Percentiles rank a stretch among this genome's conserved stretches.
Evolutionary conservation across 2,329 filamentous ascomycete genomes (phyloP).

Genomic region (Pyricularia sp.): DNA sequence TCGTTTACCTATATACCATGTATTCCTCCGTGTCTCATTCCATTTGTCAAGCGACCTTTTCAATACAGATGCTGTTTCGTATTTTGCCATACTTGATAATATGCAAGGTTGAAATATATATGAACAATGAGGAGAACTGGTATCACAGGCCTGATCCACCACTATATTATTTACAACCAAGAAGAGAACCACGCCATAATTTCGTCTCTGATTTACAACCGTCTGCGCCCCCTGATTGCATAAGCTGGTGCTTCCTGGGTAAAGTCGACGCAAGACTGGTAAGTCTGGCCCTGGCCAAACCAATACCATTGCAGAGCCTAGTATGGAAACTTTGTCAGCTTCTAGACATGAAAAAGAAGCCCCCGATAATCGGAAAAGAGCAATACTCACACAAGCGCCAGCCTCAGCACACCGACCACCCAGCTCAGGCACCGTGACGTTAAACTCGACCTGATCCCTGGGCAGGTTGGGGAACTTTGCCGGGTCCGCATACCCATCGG

Average conservation of each 20-base stretch:
- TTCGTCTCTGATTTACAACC: not conserved
- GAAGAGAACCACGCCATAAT: not conserved
- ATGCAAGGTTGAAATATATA: not conserved
- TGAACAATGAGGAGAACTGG: not conserved
- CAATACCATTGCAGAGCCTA: slow-evolving; percentile 53
- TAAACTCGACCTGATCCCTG: slow-evolving; percentile 20
- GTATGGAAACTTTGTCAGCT: not conserved
- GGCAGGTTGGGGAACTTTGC: slow-evolving; percentile 13
- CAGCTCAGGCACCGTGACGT: slow-evolving; percentile 19
- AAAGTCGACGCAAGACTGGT: slow-evolving; percentile 55
- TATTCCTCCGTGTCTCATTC: not conserved
- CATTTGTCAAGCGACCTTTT: too few relatives aligned
- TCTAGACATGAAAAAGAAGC: not conserved
- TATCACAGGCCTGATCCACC: not conserved
- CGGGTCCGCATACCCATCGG: slow-evolving; percentile 17
- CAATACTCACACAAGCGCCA: slow-evolving; percentile 18
- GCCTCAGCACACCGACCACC: slow-evolving; percentile 15
- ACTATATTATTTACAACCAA: not conserved
- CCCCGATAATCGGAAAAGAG: not conserved
- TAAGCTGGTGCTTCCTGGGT: slow-evolving; percentile 2
- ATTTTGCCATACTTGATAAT: not conserved
- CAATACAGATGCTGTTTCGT: too few relatives aligned
- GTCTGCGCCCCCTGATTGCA: not conserved
- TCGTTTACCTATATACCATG: not conserved
- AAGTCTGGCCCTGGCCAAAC: slow-evolving; percentile 50